Conservation (phyloP, 441 rosid species). For the Populus hybrid region DNA sequence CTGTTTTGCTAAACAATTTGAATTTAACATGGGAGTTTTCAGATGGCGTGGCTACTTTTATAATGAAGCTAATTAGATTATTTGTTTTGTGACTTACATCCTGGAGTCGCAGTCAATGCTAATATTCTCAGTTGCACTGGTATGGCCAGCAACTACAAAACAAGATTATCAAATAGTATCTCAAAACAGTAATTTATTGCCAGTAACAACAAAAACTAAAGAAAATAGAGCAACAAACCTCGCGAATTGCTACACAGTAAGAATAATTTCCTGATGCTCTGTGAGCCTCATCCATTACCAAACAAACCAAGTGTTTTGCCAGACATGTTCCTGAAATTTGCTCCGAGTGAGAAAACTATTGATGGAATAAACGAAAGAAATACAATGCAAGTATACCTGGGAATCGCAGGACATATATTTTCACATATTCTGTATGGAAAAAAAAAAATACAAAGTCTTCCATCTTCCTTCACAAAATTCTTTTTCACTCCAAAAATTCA, state of each 20-base stretch:
- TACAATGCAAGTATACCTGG: background rate
- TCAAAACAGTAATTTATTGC: constrained; percentile 12
- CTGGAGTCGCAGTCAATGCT: constrained; percentile 97
- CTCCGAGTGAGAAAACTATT: no score
- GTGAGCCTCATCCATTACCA: no score
- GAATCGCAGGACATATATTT: constrained; percentile 1
- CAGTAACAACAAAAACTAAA: no score
- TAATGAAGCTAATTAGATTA: constrained; percentile 6
- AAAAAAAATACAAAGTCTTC: no score
- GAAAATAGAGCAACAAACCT: no score
- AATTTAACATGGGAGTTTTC: constrained; percentile 16
- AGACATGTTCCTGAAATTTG: no score
- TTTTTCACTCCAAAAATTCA: no score
- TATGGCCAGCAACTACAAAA: constrained; percentile 68
- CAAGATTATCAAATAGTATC: constrained; percentile 24
- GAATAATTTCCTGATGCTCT: no score
- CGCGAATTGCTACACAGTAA: no score
- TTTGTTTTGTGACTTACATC: constrained; percentile 60
- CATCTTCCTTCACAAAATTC: no score
- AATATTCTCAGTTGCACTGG: constrained; percentile 75
- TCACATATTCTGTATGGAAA: background rate
- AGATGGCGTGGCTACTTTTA: constrained; percentile 6
- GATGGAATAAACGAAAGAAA: background rate
- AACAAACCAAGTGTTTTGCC: no score
- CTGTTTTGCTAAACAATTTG: constrained; percentile 64